Evolutionary conservation across 495 filamentous ascomycete species (phyloP).

Genomic region (Aspergillus cristatus): DNA sequence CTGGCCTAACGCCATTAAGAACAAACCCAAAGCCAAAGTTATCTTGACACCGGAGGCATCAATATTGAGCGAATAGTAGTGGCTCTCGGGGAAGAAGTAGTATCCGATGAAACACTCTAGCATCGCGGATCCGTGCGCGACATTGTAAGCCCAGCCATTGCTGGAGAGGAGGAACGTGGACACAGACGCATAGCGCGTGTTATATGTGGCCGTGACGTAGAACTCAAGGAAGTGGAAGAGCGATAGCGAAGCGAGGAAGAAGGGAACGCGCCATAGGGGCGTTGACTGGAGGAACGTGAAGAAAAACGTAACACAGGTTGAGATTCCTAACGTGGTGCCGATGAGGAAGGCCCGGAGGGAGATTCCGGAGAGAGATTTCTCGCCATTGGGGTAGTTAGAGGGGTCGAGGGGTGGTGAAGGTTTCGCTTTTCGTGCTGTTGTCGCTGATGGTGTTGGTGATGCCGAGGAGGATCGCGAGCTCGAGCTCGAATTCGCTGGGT

Average conservation of each 20-base stretch:
- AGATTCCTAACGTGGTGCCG: slow-evolving; percentile 40
- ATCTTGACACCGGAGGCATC: slow-evolving; percentile 13
- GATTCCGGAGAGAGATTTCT: slow-evolving; percentile 70
- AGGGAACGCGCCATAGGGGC: slow-evolving; percentile 71
- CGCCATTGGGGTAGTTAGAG: slow-evolving; percentile 43
- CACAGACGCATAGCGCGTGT: slow-evolving; percentile 60
- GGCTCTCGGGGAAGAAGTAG: slow-evolving; percentile 42
- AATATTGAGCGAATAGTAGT: slow-evolving; percentile 19
- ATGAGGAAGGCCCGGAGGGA: slow-evolving; percentile 61
- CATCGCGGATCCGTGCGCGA: slow-evolving; percentile 66
- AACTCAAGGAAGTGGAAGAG: slow-evolving; percentile 96
- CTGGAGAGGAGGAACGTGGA: slow-evolving; percentile 73
- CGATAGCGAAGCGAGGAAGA: slow-evolving; percentile 67
- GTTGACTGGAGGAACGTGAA: slow-evolving; percentile 25
- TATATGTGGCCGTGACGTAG: slow-evolving; percentile 76
- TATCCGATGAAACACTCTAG: slow-evolving; percentile 59
- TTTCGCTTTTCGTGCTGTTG: slow-evolving; percentile 3
- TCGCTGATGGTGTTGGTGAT: slow-evolving; percentile 4
- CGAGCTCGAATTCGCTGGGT: not conserved
- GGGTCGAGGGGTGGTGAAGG: slow-evolving; percentile 14
- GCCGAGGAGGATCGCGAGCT: no score
- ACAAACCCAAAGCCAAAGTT: slow-evolving; percentile 45
- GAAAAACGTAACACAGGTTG: slow-evolving; percentile 34
- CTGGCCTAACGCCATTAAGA: slow-evolving; percentile 63
- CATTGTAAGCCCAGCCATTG: slow-evolving; percentile 78